Evolutionary conservation across 495 filamentous ascomycete genomes (phyloP), one percentile per base, ranked within the genome.

Genomic region (Penicillium daleae): DNA sequence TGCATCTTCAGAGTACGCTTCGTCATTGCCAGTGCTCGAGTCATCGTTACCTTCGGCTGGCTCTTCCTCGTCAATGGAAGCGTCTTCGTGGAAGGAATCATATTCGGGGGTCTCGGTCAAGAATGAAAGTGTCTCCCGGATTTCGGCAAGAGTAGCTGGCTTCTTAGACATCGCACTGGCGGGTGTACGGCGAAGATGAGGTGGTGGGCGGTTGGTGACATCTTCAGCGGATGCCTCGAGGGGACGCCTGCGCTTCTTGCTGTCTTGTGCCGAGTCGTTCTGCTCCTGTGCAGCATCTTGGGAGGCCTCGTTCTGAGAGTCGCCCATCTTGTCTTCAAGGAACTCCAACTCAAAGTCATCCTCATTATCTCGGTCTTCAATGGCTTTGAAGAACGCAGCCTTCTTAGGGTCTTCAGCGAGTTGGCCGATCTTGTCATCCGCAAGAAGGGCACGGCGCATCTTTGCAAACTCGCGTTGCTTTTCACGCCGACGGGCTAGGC

Each of bases 331-430:
- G 31, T 89, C 83, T 39, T 76, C 84, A 3, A 88, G 71, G 70
- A 97, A 90, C 57, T 92, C 90, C 71, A 90, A 79, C 59, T 91
- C 88, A 73, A 88, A 83, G 27, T 94, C 90, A 56, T 94, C 90
- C 42, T 94, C 92, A 22, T 85, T 80, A 48, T 88, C 89, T 37
- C 83, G 84, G 67, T 98, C 96, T 64, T 97, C 93, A 55, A 99
- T 89, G 9, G 92, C 89, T 58, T 84, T 85, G 61, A 98, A 85
- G 80, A 99, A 99, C 0, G 95, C 95, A 15, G 86, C 80, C 67
- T 92, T 92, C 73, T 93, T 93, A 13, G 92, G 93, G 69, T 97
- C 93, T 65, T 92, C 86, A 29, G 94, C 92, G 57, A 99, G 89
- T 70, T 92, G 92, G 63, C 88, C 91, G 61, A 98, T 83, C 49